Evolutionary conservation across 768 basidiomycete species (phyloP).

Genomic region (Cytidiella melzeri): DNA sequence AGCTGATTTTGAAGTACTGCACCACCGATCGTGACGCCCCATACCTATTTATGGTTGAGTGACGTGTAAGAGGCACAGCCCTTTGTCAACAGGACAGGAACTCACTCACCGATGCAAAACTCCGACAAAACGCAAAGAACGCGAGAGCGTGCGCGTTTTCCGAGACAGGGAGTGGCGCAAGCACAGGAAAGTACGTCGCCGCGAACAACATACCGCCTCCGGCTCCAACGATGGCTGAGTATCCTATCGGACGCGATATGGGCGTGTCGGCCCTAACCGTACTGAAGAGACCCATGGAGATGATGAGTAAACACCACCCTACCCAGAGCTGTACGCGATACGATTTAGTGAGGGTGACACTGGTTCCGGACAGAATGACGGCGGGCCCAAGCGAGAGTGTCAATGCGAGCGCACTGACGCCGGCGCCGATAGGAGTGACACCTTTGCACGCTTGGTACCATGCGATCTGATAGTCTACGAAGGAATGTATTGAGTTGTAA

Average conservation of each 20-base stretch:
- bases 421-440: slow-evolving; percentile 21
- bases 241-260: slow-evolving; percentile 20
- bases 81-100: not conserved
- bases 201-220: slow-evolving; percentile 3
- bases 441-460: slow-evolving; percentile 38
- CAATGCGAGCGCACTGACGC: slow-evolving; percentile 8
- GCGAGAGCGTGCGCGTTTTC: slow-evolving; percentile 10
- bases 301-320: slow-evolving; percentile 28
- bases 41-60: slow-evolving; percentile 26
- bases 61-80: not conserved
- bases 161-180: slow-evolving; percentile 8
- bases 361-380: slow-evolving; percentile 17
- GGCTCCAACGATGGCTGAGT: slow-evolving; percentile 3
- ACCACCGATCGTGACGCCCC: slow-evolving; percentile 31
- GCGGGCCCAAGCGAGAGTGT: slow-evolving; percentile 22
- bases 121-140: slow-evolving; percentile 9
- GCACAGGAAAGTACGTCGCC: slow-evolving; percentile 10
- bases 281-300: slow-evolving; percentile 26
- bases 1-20: slow-evolving; percentile 33
- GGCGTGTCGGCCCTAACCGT: slow-evolving; percentile 3
- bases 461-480: slow-evolving; percentile 33
- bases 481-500: not conserved
- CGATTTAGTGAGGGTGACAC: not conserved
- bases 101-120: slow-evolving; percentile 6
- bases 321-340: slow-evolving; percentile 15